These are phyloP conservation scores for Pseudonitzschia pungens DNA, from an alignment of 108 stramenopile species.

Conservation along the genomic window DNA sequence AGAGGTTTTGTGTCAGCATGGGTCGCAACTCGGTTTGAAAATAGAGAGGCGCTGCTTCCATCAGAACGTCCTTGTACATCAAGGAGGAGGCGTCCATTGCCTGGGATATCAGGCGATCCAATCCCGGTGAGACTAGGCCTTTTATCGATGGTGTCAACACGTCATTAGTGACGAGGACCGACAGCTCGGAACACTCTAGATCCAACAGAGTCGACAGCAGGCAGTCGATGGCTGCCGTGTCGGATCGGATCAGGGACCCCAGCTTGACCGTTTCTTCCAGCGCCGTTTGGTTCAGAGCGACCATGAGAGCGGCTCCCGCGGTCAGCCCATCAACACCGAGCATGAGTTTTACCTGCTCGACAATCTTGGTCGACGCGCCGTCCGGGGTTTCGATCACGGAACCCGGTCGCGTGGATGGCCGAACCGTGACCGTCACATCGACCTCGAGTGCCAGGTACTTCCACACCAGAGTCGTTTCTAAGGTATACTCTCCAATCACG, in stretches of 20 bases:
- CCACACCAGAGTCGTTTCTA: constrained; percentile 57
- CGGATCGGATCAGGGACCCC: constrained; percentile 48
- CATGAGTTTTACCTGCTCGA: constrained; percentile 47
- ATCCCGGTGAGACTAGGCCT: constrained; percentile 57
- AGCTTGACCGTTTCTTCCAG: constrained; percentile 43
- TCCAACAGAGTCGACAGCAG: constrained; percentile 46
- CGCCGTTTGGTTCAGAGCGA: constrained; percentile 50
- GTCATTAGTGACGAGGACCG: constrained; percentile 45
- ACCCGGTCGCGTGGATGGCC: constrained; percentile 36
- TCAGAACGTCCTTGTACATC: constrained; percentile 35
- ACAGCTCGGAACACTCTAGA: constrained; percentile 42
- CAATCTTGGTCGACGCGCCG: constrained; percentile 6
- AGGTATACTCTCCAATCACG: constrained; percentile 48
- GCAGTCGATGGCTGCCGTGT: constrained; percentile 51
- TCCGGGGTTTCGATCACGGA: constrained; percentile 27
- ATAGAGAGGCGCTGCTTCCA: constrained; percentile 24
- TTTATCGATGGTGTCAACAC: constrained; percentile 48
- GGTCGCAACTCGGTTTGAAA: constrained; percentile 41
- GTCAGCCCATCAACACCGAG: constrained; percentile 31
- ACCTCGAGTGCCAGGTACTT: constrained; percentile 54
- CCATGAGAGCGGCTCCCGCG: constrained; percentile 37
- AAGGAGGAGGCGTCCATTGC: constrained; percentile 44
- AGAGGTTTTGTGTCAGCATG: constrained; percentile 23
- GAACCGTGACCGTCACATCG: constrained; percentile 36
- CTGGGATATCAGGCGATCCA: constrained; percentile 49